Evolutionary conservation across 2,329 filamentous ascomycete genomes (phyloP), one percentile per base, ranked within the genome.

Genomic region (Aspergillus quadrilineatus): DNA sequence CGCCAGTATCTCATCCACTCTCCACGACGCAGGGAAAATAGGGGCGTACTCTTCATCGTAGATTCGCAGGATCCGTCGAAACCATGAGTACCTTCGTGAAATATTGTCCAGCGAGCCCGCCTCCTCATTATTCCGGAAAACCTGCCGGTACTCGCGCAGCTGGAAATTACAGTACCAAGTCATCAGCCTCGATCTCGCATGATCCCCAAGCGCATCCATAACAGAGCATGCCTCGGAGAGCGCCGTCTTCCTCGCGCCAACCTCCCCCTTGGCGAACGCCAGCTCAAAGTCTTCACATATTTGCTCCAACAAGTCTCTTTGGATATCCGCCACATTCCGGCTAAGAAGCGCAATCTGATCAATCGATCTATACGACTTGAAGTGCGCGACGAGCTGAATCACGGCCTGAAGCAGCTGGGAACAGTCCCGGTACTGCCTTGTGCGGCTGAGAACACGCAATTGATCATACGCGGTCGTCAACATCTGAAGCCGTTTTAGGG

Each of bases 231-330:
- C 92, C 75, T 99, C 94, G 36, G 88, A 81, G 55, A 99, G 81
- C 71, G 88, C 87, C 12, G 80, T 83, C 63, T 85, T 86, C 63
- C 86, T 87, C 56, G 85, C 79, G 3, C 80, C 79, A 12, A 96
- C 86, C 74, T 97, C 93, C 22, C 86, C 87, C 74, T 93, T 96
- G 17, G 92, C 88, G 74, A 97, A 99, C 0, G 90, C 89, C 57
- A 97, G 84, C 79, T 99, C 94, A 70, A 99, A 99, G 74, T 99
- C 94, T 75, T 97, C 94, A 72, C 94, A 99, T n/a, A 99, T 89
- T 75, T 99, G 94, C 77, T 99, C 94, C 56, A 97, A 78, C 57
- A 99, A 77, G 73, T 97, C 92, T 58, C 92, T 82, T 77, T 99
- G 94, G 61, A 99, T 81, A 66, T 97, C 94, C 5, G 92, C 89